These are phyloP conservation scores for Fusarium paranaense DNA, from an alignment of 2,329 filamentous ascomycete species.

Conservation along the genomic window DNA sequence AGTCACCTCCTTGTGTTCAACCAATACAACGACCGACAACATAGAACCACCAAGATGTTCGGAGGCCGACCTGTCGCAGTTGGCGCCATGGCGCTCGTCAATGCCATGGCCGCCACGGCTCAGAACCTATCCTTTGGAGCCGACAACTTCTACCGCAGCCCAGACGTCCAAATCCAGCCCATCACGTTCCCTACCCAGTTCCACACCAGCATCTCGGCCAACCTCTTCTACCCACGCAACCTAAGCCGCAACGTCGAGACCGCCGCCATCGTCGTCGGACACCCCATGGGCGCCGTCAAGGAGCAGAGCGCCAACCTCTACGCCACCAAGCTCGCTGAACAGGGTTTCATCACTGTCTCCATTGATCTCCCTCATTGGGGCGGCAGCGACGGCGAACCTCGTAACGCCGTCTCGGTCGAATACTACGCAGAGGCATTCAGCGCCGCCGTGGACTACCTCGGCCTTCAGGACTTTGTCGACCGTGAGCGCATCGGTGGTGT, in stretches of 20 bases:
- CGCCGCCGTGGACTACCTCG: slow-evolving; percentile 48
- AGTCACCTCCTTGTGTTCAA: background rate
- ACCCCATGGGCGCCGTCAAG: slow-evolving; percentile 47
- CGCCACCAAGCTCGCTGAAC: background rate
- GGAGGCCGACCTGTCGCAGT: background rate
- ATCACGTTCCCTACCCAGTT: slow-evolving; percentile 2
- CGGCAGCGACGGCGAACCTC: background rate
- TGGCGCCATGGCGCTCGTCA: background rate
- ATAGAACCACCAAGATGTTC: background rate
- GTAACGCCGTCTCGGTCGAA: slow-evolving; percentile 38
- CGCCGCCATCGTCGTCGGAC: slow-evolving; percentile 44
- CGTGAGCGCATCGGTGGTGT: slow-evolving; percentile 46
- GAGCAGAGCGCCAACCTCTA: slow-evolving; percentile 44
- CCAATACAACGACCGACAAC: background rate
- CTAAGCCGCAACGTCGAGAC: background rate
- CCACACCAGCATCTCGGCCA: background rate
- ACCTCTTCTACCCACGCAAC: slow-evolving; percentile 2
- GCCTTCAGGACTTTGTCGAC: slow-evolving; percentile 37
- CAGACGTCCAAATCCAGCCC: background rate
- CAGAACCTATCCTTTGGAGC: slow-evolving; percentile 9
- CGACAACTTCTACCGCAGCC: slow-evolving; percentile 16
- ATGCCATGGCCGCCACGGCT: background rate
- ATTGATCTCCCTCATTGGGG: background rate
- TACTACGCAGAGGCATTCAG: slow-evolving; percentile 46
- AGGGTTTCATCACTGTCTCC: background rate